These are phyloP conservation scores for Epichloe gansuensis DNA, from an alignment of 2,329 filamentous ascomycete species.

Conservation along the genomic window DNA sequence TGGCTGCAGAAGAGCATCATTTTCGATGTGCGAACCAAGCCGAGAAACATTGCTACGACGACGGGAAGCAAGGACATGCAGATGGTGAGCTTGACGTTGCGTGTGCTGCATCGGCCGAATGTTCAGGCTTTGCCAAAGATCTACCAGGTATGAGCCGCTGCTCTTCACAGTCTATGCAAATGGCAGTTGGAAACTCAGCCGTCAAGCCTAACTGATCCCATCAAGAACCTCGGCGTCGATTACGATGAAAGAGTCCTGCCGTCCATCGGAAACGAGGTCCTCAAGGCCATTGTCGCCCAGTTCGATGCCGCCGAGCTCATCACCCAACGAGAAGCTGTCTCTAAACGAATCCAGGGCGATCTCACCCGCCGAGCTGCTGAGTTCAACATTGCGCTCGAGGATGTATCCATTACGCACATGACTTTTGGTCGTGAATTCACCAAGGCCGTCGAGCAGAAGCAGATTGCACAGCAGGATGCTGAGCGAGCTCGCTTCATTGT, in stretches of 20 bases:
- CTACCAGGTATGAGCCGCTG: constrained; percentile 60
- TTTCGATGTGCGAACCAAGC: constrained; percentile 96
- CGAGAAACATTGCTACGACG: constrained; percentile 91
- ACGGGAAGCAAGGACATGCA: constrained; percentile 98
- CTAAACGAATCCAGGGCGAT: constrained; percentile 83
- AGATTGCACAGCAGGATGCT: constrained; percentile 98
- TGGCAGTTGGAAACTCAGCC: neutral
- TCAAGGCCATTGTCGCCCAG: constrained; percentile 96
- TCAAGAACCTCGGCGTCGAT: constrained; percentile 91
- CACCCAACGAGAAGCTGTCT: constrained; percentile 95
- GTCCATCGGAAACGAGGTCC: constrained; percentile 97
- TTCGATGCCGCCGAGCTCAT: constrained; percentile 98
- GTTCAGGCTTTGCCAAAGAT: constrained; percentile 91
- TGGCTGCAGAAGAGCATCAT: constrained; percentile 93
- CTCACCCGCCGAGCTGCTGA: constrained; percentile 85
- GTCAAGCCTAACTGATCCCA: neutral
- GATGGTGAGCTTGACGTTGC: constrained; percentile 97
- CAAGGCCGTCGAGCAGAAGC: constrained; percentile 97
- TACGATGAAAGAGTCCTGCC: constrained; percentile 98
- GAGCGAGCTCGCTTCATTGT: constrained; percentile 96
- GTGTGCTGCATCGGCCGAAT: constrained; percentile 88
- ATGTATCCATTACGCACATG: constrained; percentile 99
- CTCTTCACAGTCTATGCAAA: neutral
- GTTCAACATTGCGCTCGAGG: constrained; percentile 98
- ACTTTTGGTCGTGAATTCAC: constrained; percentile 99